Evolutionary conservation across 2,329 filamentous ascomycete genomes (phyloP), one percentile per base, ranked within the genome.

Genomic region (Keithomyces neogunnii): DNA sequence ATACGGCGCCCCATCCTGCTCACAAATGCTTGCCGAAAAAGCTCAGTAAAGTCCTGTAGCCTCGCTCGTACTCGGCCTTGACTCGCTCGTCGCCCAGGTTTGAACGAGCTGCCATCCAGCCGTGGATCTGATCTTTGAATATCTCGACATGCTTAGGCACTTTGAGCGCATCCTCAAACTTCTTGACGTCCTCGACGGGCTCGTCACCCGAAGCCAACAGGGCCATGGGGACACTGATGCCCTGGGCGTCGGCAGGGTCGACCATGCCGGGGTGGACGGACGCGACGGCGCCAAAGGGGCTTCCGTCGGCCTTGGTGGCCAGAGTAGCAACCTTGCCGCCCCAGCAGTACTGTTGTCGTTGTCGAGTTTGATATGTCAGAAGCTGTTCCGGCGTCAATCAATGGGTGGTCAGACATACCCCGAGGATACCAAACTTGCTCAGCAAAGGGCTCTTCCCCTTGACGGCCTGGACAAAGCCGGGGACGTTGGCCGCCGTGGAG

Each of bases 101-200:
- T 0, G 77, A 73, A 30, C 84, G 76, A 1, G 85, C 84, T 1
- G 80, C 82, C 85, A 88, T 88, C 83, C 84, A 88, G 44, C 85
- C 85, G 66, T 88, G 85, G 62, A 83, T 76, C 74, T 86, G 84
- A 60, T 81, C 81, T 29, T 61, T 59, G 60, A 86, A 88, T n/a
- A 65, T 81, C 71, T 88, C 83, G 49, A 86, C 76, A 55, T 82
- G 75, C 60, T 82, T 81, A 52, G 77, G 67, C 2, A 70, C 76
- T 31, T 67, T 70, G 48, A 86, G 72, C 8, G 69, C 70, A n/a
- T 70, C 65, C 62, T 79, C 73, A 55, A 80, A 82, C 62, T 78
- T 71, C 64, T 79, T 69, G 40, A 84, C 77, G 39, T 73, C 73
- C 3, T 78, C 76, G 0, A 65, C 69, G 3, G 71, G 64, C 71